Conservation (phyloP, 1,284 basidiomycete genomes). For the Cutaneotrichosporon arboriforme region DNA sequence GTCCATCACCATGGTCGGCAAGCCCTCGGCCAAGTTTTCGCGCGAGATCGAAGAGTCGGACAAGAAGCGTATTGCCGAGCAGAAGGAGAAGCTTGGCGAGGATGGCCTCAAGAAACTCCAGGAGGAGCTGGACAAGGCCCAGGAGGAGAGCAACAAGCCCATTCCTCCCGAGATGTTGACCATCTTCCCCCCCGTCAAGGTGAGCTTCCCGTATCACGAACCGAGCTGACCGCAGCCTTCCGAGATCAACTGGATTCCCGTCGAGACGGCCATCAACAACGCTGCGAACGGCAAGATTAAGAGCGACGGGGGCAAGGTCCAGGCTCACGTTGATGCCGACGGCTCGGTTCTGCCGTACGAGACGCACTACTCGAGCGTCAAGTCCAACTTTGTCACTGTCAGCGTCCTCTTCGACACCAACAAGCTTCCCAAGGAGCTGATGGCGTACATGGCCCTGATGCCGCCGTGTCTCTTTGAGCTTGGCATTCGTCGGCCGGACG, state of each 20-base stretch:
- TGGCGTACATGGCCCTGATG: conserved; percentile 80
- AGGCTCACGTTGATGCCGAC: conserved; percentile 66
- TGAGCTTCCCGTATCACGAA: conserved; percentile 18
- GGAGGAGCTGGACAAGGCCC: conserved; percentile 70
- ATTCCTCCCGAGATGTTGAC: conserved; percentile 77
- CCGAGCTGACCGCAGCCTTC: conserved; percentile 51
- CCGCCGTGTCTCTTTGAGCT: conserved; percentile 83
- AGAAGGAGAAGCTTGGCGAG: conserved; percentile 67
- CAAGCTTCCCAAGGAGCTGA: conserved; percentile 63
- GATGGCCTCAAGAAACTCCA: conserved; percentile 71
- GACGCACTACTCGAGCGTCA: conserved; percentile 82
- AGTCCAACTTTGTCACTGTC: conserved; percentile 88
- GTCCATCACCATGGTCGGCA: conserved; percentile 71
- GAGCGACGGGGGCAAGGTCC: conserved; percentile 48
- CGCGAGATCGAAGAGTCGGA: conserved; percentile 76
- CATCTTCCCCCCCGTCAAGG: conserved; percentile 78
- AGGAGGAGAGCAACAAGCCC: conserved; percentile 74
- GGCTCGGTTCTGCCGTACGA: conserved; percentile 72
- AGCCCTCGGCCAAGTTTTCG: conserved; percentile 79
- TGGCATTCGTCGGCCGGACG: conserved; percentile 67
- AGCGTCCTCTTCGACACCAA: conserved; percentile 72
- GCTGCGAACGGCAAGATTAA: conserved; percentile 21
- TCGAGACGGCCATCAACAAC: conserved; percentile 58
- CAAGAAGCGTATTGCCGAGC: conserved; percentile 66
- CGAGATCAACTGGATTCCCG: conserved; percentile 90